Evolutionary conservation across 1,284 basidiomycete species (phyloP).

Genomic region (Afroboletus lepidellus): DNA sequence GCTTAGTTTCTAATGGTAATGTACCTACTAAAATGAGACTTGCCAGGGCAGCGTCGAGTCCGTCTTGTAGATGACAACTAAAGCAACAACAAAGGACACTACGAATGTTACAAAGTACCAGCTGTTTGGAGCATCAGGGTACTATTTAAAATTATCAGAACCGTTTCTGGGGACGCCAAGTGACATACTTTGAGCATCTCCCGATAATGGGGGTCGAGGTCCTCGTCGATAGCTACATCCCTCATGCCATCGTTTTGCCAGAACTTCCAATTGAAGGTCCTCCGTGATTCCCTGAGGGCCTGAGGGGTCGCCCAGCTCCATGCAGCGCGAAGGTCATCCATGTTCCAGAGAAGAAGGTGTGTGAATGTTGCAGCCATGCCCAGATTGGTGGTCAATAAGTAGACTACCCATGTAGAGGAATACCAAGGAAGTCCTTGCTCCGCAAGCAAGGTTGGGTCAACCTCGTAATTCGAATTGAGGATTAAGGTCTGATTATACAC

Average conservation of each 20-base stretch:
- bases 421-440: slow-evolving; percentile 37
- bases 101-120: slow-evolving; percentile 45
- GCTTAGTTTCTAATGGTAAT: not conserved
- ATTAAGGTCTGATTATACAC: slow-evolving; percentile 47
- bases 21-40: slow-evolving; percentile 19
- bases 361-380: slow-evolving; percentile 50
- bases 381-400: slow-evolving; percentile 27
- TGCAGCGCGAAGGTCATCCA: slow-evolving; percentile 40
- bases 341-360: slow-evolving; percentile 52
- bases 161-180: not conserved
- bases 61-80: slow-evolving; percentile 48
- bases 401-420: slow-evolving; percentile 40
- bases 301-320: slow-evolving; percentile 43
- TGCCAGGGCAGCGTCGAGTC: slow-evolving; percentile 53
- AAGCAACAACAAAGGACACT: slow-evolving; percentile 39
- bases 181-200: slow-evolving; percentile 47
- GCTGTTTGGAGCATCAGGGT: slow-evolving; percentile 46
- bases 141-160: slow-evolving; percentile 28
- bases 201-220: slow-evolving; percentile 48
- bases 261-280: slow-evolving; percentile 42
- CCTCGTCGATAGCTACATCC: slow-evolving; percentile 26
- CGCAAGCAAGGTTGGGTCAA: slow-evolving; percentile 35
- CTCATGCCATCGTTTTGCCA: slow-evolving; percentile 45
- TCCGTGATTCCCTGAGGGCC: slow-evolving; percentile 17
- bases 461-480: slow-evolving; percentile 46